Evolutionary conservation across 2,329 filamentous ascomycete species (phyloP).

Genomic region (Didymella keratinophila): DNA sequence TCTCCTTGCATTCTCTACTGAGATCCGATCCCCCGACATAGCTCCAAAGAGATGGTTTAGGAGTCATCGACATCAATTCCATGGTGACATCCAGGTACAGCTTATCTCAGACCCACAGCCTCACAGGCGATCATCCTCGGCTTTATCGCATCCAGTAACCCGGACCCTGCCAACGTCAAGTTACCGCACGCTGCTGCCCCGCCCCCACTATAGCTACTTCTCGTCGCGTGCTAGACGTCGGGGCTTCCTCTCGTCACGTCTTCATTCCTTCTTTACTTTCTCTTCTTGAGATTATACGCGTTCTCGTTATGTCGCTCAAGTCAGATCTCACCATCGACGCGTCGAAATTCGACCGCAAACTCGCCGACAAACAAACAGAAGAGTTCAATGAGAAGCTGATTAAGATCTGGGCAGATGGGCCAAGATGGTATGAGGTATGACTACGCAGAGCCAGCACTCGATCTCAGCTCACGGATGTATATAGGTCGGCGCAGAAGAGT

Average conservation of each 20-base stretch:
- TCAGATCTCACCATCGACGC: slow-evolving; percentile 54
- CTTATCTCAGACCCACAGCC: slow-evolving; percentile 16
- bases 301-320: slow-evolving; percentile 35
- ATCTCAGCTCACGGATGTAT: slow-evolving; percentile 26
- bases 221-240: slow-evolving; percentile 1
- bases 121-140: slow-evolving; percentile 12
- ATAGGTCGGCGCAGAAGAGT: slow-evolving; percentile 62
- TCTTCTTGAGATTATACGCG: not conserved
- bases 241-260: not conserved
- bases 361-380: slow-evolving; percentile 52
- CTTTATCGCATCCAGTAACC: slow-evolving; percentile 27
- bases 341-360: slow-evolving; percentile 54
- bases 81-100: slow-evolving; percentile 2
- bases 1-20: not conserved
- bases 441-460: too few species aligned
- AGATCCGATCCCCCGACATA: too few species aligned
- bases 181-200: slow-evolving; percentile 26
- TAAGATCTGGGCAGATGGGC: slow-evolving; percentile 53
- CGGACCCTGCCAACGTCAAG: slow-evolving; percentile 17
- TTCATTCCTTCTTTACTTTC: not conserved
- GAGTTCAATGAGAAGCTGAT: slow-evolving; percentile 57
- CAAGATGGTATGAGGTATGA: slow-evolving; percentile 61
- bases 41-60: too few species aligned
- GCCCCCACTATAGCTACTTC: slow-evolving; percentile 20
- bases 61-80: not conserved